Conservation (phyloP, 2,329 filamentous ascomycete genomes). For the Sarocladiaceae sp. region DNA sequence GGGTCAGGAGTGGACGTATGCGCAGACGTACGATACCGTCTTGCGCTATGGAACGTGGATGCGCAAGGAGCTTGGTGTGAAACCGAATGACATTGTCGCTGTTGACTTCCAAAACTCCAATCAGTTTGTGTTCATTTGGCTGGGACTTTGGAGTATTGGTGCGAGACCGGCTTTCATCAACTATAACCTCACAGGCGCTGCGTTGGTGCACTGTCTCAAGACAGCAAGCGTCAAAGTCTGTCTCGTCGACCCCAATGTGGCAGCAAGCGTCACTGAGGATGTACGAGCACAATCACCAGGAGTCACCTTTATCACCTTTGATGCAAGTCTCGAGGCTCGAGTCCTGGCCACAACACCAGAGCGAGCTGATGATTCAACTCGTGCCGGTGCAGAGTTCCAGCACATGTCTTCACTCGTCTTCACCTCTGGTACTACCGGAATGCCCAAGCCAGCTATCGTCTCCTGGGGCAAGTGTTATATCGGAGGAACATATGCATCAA, state of each 20-base stretch:
- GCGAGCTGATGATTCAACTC: conserved; percentile 54
- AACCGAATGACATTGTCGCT: conserved; percentile 71
- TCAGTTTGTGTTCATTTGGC: conserved; percentile 69
- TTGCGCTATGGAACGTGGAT: conserved; percentile 76
- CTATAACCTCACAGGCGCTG: conserved; percentile 70
- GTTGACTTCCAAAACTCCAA: conserved; percentile 79
- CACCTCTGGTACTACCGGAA: conserved; percentile 79
- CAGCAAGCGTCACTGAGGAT: conserved; percentile 52
- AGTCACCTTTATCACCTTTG: conserved; percentile 60
- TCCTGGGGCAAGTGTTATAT: conserved; percentile 64
- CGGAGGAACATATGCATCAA: conserved; percentile 30
- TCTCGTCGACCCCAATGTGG: conserved; percentile 61
- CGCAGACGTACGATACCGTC: conserved; percentile 66
- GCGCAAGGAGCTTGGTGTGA: conserved; percentile 57
- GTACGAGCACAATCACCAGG: conserved; percentile 44
- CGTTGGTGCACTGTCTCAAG: conserved; percentile 70
- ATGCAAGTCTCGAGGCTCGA: conserved; percentile 50
- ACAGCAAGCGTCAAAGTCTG: conserved; percentile 63
- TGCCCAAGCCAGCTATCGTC: conserved; percentile 76
- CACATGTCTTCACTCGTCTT: conserved; percentile 74
- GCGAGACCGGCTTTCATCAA: conserved; percentile 84
- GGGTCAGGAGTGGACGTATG: conserved; percentile 66
- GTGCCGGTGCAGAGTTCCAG: conserved; percentile 43
- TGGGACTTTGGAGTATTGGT: conserved; percentile 79
- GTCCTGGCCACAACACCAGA: conserved; percentile 46